Evolutionary conservation across 129 eudicot species (phyloP), one percentile per base, ranked within the genome.

Genomic region (Flaveria trinervia): DNA sequence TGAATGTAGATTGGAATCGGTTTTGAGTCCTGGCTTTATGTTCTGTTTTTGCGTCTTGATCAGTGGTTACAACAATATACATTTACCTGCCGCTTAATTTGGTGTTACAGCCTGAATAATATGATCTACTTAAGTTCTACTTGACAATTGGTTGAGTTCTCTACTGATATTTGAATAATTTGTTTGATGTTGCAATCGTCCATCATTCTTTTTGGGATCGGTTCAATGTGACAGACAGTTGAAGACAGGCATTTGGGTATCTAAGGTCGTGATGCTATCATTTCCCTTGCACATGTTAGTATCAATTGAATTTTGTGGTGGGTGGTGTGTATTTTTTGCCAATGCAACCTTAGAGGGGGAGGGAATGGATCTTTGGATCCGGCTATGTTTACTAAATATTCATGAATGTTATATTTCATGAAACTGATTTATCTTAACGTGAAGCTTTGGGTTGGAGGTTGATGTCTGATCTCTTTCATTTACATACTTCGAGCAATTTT

Each of bases 51-150:
- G 25, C 76, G 30, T 56, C 6, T 75, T 23, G 72, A 6, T 71
- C 28, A n/a, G 56, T 71, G 50, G 65, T 72, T 72, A 56, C 57
- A 55, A 55, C 41, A 11, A 50, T 36, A 49, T 8, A 30, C 18
- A 51, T 80, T 55, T 41, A 51, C 39, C 13, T 72, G 59, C 66
- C 39, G 23, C 44, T 74, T 64, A 33, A 28, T 75, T 62, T 65
- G 36, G 39, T 20, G 3, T 55, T 64, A 45, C 71, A n/a, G 48
- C 26, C 8, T 62, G 22, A 4, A 65, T 76, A 76, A 11, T 65
- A 28, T 54, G 7, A 65, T 55, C 41, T 33, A 76, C 9, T 48
- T 26, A 48, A 5, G 61, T 55, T 71, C 7, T 6, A 30, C 28
- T 36, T 72, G 52, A 54, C 33, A 56, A 55, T 10, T 72, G 67